These are phyloP conservation scores for Coemansia sp. DNA, from an alignment of 192 early-diverging fungal genomes.

Conservation along the genomic window DNA sequence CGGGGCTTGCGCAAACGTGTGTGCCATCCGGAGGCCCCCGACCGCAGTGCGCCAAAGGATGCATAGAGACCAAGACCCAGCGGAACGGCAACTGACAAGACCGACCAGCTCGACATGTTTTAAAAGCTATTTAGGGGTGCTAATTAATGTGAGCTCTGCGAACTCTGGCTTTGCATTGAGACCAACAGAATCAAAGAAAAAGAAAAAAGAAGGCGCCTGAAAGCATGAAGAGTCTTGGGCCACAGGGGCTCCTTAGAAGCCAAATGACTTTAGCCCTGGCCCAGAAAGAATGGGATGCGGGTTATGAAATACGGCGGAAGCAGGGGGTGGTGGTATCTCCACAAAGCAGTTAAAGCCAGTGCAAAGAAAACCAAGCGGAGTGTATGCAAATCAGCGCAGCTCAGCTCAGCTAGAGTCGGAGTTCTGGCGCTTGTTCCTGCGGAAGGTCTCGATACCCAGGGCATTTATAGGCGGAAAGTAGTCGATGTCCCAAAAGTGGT, in stretches of 20 bases:
- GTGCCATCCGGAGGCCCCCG: slow-evolving; percentile 29
- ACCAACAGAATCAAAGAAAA: slow-evolving; percentile 2
- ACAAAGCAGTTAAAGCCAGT: no score
- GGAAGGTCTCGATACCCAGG: slow-evolving; percentile 32
- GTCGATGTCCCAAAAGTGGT: slow-evolving; percentile 50
- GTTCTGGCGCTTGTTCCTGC: slow-evolving; percentile 1
- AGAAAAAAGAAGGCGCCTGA: neutral
- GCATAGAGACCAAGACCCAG: slow-evolving; percentile 28
- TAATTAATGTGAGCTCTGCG: neutral
- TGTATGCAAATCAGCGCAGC: neutral
- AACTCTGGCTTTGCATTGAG: neutral
- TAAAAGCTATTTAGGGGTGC: neutral
- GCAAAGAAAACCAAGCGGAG: no score
- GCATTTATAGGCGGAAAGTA: slow-evolving; percentile 47
- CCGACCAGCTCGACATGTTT: slow-evolving; percentile 47
- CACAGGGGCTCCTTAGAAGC: no score
- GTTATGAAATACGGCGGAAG: no score
- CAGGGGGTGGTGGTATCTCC: no score
- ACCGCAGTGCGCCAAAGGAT: slow-evolving; percentile 25
- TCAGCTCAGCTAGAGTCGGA: neutral
- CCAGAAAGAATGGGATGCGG: no score
- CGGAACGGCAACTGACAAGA: slow-evolving; percentile 31
- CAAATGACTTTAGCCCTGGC: no score
- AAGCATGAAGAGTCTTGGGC: neutral
- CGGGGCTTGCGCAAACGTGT: slow-evolving; percentile 36